Conservation (phyloP, 1,284 basidiomycete genomes). For the Ustilago xerochloae region DNA sequence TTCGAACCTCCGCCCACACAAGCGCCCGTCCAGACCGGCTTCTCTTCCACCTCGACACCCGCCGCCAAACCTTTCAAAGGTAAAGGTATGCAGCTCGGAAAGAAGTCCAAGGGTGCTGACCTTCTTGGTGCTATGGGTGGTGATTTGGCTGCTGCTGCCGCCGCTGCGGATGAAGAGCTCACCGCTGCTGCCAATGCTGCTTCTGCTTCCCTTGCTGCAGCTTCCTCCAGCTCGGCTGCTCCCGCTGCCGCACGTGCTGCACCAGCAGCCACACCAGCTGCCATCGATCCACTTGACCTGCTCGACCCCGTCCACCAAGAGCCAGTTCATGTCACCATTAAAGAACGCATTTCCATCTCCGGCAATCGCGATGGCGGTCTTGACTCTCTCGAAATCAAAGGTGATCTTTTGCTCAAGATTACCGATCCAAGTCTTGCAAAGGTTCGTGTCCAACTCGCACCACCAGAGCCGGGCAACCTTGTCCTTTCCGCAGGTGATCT, state of each 20-base stretch:
- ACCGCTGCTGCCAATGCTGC: conserved; percentile 70
- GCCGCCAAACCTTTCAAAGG: conserved; percentile 84
- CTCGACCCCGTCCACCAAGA: conserved; percentile 82
- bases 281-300: conserved; percentile 56
- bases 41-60: conserved; percentile 44
- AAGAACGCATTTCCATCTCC: conserved; percentile 83
- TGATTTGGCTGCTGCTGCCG: conserved; percentile 45
- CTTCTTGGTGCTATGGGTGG: conserved; percentile 84
- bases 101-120: conserved; percentile 88
- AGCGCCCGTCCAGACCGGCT: conserved; percentile 58
- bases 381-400: conserved; percentile 87
- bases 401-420: conserved; percentile 91
- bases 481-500: conserved; percentile 77
- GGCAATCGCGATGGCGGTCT: conserved; percentile 90
- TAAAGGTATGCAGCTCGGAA: conserved; percentile 97
- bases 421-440: conserved; percentile 81
- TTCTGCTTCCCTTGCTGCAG: conserved; percentile 54
- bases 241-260: conserved; percentile 49
- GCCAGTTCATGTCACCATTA: conserved; percentile 85
- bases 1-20: conserved; percentile 56
- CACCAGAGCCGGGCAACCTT: conserved; percentile 71
- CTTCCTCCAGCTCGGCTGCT: conserved; percentile 25
- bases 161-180: conserved; percentile 69
- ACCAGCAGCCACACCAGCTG: conserved; percentile 71
- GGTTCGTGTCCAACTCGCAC: conserved; percentile 78